Evolutionary conservation across 768 basidiomycete species (phyloP), one percentile per base, ranked within the genome.

Genomic region (Epithele typhae): DNA sequence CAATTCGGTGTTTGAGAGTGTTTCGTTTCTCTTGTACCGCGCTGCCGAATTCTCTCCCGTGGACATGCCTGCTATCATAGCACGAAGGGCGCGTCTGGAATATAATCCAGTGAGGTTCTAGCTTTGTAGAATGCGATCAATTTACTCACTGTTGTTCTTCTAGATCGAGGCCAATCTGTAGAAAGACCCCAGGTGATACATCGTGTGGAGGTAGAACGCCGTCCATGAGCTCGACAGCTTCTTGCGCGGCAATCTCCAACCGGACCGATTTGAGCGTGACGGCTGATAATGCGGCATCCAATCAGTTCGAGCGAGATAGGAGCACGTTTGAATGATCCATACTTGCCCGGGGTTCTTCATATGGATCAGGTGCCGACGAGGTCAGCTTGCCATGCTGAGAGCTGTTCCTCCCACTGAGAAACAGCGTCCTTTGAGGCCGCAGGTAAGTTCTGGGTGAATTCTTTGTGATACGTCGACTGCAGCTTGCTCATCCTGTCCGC

Each of bases 91-190:
- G n/a, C n/a, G n/a, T n/a, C n/a, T n/a, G n/a, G n/a, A n/a, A 19
- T 10, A 37, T n/a, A 15, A 37, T n/a, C 4, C 22, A 6, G 17
- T 11, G 9, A 12, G 21, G 1, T 7, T 7, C 11, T 30, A 30
- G 27, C 27, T 7, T 7, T 30, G 8, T 14, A 30, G 7, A 30
- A 14, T 30, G 27, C n/a, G n/a, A 9, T 40, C 7, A 9, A 17
- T 7, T n/a, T 15, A 55, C 61, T 15, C 34, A 63, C 61, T 63
- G 61, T 19, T 55, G 41, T 4, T 61, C 57, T 37, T 61, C 56
- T 1, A 63, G 17, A 11, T 62, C 59, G 1, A 62, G 25, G 1
- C 59, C 59, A 3, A 48, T 43, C 2, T 46, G 40, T 0, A 63
- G 21, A 27, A 63, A 61, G 1, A 40, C 25, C 7, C 40, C 45